These are phyloP conservation scores for Gelatoporia subvermispora DNA, from an alignment of 768 basidiomycete species.

Conservation along the genomic window DNA sequence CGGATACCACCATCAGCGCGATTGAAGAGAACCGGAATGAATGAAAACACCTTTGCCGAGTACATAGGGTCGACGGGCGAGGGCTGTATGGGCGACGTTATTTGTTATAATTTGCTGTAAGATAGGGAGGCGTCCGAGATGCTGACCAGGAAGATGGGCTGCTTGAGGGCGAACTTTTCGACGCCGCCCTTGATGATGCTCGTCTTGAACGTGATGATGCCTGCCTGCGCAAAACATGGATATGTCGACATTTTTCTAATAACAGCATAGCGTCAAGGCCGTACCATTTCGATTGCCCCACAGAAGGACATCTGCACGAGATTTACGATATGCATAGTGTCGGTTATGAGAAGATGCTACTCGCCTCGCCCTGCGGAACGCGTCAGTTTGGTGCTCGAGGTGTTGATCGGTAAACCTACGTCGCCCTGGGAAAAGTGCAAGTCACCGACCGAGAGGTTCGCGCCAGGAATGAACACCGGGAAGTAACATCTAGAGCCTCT, in stretches of 20 bases:
- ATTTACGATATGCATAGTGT: not conserved
- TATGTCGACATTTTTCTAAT: not conserved
- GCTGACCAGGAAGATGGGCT: slow-evolving; percentile 68
- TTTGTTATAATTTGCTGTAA: not conserved
- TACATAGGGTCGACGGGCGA: slow-evolving; percentile 74
- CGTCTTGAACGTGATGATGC: slow-evolving; percentile 66
- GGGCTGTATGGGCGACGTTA: slow-evolving; percentile 35
- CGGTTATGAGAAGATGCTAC: not conserved
- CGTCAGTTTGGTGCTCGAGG: not conserved
- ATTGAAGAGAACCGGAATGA: not conserved
- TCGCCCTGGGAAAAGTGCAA: slow-evolving; percentile 80
- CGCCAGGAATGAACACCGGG: slow-evolving; percentile 73
- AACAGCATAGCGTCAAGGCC: not conserved
- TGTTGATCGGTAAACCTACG: slow-evolving; percentile 26
- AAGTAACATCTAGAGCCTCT: slow-evolving; percentile 71
- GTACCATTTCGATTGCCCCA: slow-evolving; percentile 73
- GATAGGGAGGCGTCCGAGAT: not conserved
- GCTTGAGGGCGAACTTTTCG: slow-evolving; percentile 67
- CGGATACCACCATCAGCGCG: not conserved
- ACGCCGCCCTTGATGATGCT: slow-evolving; percentile 72
- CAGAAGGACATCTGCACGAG: slow-evolving; percentile 59
- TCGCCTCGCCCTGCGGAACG: slow-evolving; percentile 49
- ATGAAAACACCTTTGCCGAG: slow-evolving; percentile 47
- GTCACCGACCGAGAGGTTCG: slow-evolving; percentile 74
- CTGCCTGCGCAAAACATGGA: slow-evolving; percentile 38